phyloP scores from a whole-genome alignment of 495 filamentous ascomycete genomes.

The Sordaria brevicollis region DNA sequence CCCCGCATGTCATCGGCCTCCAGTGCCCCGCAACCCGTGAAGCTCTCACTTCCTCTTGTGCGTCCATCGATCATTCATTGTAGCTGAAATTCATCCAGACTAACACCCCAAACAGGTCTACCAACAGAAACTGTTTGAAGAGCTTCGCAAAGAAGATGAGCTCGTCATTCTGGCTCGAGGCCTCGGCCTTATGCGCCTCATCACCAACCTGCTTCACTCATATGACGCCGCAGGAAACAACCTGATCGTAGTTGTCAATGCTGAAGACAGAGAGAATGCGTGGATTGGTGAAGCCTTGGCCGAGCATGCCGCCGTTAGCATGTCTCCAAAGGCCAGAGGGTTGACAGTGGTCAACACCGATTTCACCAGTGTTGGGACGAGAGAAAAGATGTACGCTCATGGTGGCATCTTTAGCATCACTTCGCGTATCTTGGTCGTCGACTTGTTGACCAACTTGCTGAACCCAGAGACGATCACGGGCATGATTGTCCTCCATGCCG shows the following conservation, averaged over 20 bases:
- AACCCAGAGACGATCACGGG: slow-evolving; percentile 81
- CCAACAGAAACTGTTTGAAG: slow-evolving; percentile 85
- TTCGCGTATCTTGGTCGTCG: slow-evolving; percentile 87
- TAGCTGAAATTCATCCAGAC: not conserved
- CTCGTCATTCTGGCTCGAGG: slow-evolving; percentile 85
- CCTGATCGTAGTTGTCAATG: slow-evolving; percentile 78
- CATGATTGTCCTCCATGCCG: slow-evolving; percentile 79
- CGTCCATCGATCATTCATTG: slow-evolving; percentile 7
- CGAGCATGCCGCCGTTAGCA: slow-evolving; percentile 82
- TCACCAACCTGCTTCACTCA: slow-evolving; percentile 90
- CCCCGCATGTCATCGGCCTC: slow-evolving; percentile 17
- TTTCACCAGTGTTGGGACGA: slow-evolving; percentile 69
- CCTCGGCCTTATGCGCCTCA: slow-evolving; percentile 77
- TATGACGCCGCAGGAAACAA: slow-evolving; percentile 96
- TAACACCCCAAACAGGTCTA: slow-evolving; percentile 42
- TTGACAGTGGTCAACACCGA: slow-evolving; percentile 92
- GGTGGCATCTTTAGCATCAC: slow-evolving; percentile 96
- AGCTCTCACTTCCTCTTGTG: slow-evolving; percentile 87
- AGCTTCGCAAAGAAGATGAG: slow-evolving; percentile 84
- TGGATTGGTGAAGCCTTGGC: slow-evolving; percentile 91
- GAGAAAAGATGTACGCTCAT: slow-evolving; percentile 80
- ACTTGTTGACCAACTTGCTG: slow-evolving; percentile 76
- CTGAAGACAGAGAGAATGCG: slow-evolving; percentile 85
- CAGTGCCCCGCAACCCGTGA: slow-evolving; percentile 47
- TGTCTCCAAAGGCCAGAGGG: slow-evolving; percentile 63